Evolutionary conservation across 2,329 filamentous ascomycete genomes (phyloP).

Genomic region (Fusarium sp.): DNA sequence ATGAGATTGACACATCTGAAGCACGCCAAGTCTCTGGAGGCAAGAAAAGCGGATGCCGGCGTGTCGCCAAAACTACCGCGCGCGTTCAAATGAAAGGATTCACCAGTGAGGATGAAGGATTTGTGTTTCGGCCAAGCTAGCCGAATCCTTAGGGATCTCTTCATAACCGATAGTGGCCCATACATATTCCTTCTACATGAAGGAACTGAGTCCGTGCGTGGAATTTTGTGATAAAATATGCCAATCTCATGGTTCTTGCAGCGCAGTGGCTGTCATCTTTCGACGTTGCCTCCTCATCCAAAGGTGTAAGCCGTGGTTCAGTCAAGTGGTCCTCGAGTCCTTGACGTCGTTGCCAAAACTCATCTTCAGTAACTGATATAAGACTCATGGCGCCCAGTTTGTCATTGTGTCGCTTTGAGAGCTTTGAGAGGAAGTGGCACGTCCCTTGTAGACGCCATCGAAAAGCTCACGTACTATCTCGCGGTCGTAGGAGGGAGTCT

Average conservation of each 20-base stretch:
- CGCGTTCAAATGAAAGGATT: background rate
- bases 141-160: background rate
- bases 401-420: background rate
- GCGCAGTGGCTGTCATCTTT: background rate
- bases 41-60: background rate
- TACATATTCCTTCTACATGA: background rate
- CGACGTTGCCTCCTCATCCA: background rate
- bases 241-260: background rate
- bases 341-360: background rate
- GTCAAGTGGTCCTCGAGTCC: background rate
- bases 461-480: background rate
- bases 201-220: background rate
- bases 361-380: background rate
- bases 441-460: background rate
- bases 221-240: background rate
- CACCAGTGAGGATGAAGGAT: background rate
- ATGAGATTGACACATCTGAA: background rate
- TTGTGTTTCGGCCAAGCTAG: background rate
- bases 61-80: background rate
- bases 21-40: background rate
- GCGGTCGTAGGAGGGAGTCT: background rate
- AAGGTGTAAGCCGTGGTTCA: background rate
- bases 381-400: background rate
- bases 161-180: rapidly evolving
- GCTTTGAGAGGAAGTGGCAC: background rate